Base-by-base conservation (phyloP, 2,329 filamentous ascomycete genomes). In the Talaromyces islandicus region DNA sequence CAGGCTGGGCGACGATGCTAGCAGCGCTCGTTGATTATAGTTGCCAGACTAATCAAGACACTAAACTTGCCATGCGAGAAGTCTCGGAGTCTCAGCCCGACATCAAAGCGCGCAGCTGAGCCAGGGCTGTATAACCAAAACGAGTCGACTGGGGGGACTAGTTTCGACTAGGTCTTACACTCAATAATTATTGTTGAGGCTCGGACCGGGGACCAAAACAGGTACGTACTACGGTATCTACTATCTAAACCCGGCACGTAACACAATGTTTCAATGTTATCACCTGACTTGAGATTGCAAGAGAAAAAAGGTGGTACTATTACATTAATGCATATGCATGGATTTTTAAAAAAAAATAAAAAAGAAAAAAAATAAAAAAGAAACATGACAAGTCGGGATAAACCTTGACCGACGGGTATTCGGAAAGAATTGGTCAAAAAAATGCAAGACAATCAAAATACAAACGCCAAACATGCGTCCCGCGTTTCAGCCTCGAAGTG, bases 321-420 rank as follows among this genome's bases (percentile, higher is more conserved):
- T 52, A 52, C 48, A 52, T 52, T 52, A 52, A 52, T 52, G 48
- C 19, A 46, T 24, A n/a, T n/a, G n/a, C n/a, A n/a, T n/a, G n/a
- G n/a, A n/a, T n/a, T n/a, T n/a, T n/a, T n/a, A n/a, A n/a, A n/a
- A n/a, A n/a, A n/a, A n/a, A n/a, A n/a, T n/a, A n/a, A n/a, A n/a
- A n/a, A n/a, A n/a, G n/a, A n/a, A n/a, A n/a, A n/a, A n/a, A n/a
- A n/a, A n/a, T n/a, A n/a, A 46, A n/a, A 46, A 46, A 51, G 19
- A 51, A 6, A 52, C 48, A 52, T 17, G 2, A n/a, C 25, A 52
- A 52, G 48, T 52, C 48, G 48, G 48, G 27, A 19, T 7, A 24
- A 11, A 9, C 17, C n/a, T 24, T 24, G 12, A 30, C 48, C 48
- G 48, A 52, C 48, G 48, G 48, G 48, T 52, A 52, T 52, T 27